These are phyloP conservation scores for Chlamydomonas eustigma DNA, from an alignment of 139 green algal genomes.

Conservation along the genomic window DNA sequence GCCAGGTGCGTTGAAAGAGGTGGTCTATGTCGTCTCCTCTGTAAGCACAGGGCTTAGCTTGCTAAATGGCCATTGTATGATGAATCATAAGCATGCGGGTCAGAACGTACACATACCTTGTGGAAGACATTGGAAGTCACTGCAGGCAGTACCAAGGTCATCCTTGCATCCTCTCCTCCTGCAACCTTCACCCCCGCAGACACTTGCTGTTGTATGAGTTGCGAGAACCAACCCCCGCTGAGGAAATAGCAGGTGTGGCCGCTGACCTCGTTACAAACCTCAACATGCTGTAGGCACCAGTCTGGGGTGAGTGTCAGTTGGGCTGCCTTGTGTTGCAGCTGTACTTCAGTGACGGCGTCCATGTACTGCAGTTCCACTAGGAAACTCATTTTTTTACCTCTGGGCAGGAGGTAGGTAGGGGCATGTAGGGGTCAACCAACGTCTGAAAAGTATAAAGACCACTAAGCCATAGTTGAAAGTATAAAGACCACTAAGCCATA, in stretches of 20 bases:
- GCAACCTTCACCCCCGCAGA: neutral
- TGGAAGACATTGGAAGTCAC: neutral
- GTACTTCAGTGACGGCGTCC: constrained; percentile 3
- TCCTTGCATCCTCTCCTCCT: neutral
- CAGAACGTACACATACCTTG: neutral
- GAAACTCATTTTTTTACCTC: neutral
- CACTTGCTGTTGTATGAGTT: neutral
- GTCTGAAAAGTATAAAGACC: too few relatives aligned
- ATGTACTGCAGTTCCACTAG: neutral
- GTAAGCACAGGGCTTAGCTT: too few relatives aligned
- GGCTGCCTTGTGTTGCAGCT: neutral
- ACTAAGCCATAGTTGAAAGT: too few relatives aligned
- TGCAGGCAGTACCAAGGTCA: neutral
- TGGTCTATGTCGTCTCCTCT: too few relatives aligned
- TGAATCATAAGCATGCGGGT: too few relatives aligned
- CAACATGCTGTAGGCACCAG: constrained; percentile 6
- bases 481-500: too few relatives aligned
- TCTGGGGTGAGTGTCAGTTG: neutral
- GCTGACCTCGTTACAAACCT: neutral
- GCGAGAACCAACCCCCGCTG: neutral
- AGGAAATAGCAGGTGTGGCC: neutral
- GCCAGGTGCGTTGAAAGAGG: too few relatives aligned
- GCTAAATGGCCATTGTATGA: too few relatives aligned
- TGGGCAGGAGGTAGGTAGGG: neutral
- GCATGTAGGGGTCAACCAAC: too few relatives aligned